These are phyloP conservation scores for Fraxinus anomala DNA, from an alignment of 257 asterid genomes.

Conservation along the genomic window DNA sequence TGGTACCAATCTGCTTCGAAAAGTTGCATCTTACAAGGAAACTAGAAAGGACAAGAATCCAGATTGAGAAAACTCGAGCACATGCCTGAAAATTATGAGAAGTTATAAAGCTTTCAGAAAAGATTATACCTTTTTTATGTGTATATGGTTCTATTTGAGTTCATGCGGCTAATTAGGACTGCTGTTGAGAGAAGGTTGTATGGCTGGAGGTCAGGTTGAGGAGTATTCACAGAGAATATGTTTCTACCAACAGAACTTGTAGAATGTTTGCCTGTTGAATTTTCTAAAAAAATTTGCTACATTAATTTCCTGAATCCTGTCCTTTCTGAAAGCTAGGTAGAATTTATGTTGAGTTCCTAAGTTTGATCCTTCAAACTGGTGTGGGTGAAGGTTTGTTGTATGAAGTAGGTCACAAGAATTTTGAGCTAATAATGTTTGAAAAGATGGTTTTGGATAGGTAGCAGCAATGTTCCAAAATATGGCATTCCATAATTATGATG, in stretches of 20 bases:
- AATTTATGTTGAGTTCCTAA: background rate
- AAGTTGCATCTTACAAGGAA: background rate
- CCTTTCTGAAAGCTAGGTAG: background rate
- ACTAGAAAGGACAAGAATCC: background rate
- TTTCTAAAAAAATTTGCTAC: too few species aligned
- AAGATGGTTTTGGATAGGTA: background rate
- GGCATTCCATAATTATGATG: too few species aligned
- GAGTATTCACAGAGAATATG: background rate
- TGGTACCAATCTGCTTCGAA: background rate
- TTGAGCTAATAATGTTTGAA: background rate
- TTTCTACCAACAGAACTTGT: background rate
- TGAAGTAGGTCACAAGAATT: background rate
- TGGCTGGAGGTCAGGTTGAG: background rate
- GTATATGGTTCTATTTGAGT: background rate
- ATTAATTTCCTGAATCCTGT: background rate
- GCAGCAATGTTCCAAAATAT: too few species aligned
- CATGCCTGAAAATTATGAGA: background rate
- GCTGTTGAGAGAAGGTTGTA: background rate
- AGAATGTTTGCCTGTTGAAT: background rate
- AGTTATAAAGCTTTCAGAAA: background rate
- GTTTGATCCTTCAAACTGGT: background rate
- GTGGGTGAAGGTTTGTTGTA: background rate
- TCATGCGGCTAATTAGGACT: background rate
- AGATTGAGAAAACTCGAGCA: background rate
- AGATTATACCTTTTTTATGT: background rate